Conservation (phyloP, 768 basidiomycete genomes). For the Hygrophoropsis aurantiaca region DNA sequence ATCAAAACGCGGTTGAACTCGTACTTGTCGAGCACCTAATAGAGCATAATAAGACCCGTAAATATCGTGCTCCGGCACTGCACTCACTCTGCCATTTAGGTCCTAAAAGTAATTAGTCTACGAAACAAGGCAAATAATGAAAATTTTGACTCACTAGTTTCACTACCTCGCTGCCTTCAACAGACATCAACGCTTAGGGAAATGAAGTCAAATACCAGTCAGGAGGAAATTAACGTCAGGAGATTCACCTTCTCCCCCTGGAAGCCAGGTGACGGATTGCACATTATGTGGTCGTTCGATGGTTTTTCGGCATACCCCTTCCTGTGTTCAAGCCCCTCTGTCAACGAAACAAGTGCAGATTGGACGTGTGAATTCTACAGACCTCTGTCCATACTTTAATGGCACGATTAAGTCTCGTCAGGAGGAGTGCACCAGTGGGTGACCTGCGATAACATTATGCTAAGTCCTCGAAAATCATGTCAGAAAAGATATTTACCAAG, state of each 20-base stretch:
- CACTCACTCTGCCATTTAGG: constrained; percentile 54
- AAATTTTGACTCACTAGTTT: constrained; percentile 47
- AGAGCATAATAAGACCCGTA: not conserved
- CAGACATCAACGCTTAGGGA: constrained; percentile 61
- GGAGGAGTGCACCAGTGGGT: constrained; percentile 56
- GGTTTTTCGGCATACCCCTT: constrained; percentile 66
- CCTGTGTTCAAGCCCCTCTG: constrained; percentile 35
- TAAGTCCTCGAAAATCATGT: not conserved
- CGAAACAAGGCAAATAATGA: not conserved
- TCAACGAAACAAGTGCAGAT: constrained; percentile 2
- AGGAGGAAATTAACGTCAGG: not conserved
- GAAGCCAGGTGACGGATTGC: constrained; percentile 69
- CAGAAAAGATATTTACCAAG: constrained; percentile 46
- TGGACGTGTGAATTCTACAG: not conserved
- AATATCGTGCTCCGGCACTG: not conserved
- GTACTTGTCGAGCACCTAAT: constrained; percentile 54
- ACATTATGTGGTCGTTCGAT: constrained; percentile 57
- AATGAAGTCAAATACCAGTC: not conserved
- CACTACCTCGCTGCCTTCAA: constrained; percentile 61
- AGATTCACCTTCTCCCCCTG: constrained; percentile 54
- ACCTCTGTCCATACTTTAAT: constrained; percentile 78
- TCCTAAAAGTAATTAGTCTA: constrained; percentile 37
- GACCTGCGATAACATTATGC: constrained; percentile 45
- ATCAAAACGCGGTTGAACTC: constrained; percentile 61
- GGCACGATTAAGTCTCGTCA: constrained; percentile 64